These are phyloP conservation scores for Pleurotus sapidus DNA, from an alignment of 768 basidiomycete species.

Conservation along the genomic window DNA sequence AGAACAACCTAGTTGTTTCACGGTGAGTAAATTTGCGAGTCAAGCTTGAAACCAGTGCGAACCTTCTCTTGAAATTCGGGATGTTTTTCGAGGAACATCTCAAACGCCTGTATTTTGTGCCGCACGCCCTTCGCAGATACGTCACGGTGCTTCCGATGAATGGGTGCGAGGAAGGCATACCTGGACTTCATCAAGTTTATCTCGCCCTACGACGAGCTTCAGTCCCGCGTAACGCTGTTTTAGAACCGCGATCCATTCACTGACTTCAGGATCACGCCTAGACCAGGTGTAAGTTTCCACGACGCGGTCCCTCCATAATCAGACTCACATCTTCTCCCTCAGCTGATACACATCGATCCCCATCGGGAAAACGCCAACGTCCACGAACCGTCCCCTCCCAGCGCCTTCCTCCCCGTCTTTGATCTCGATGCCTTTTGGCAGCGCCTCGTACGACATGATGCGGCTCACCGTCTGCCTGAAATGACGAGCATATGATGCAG, in stretches of 20 bases:
- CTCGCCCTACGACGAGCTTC: slow-evolving; percentile 84
- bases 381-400: slow-evolving; percentile 60
- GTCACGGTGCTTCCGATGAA: not conserved
- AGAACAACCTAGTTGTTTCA: slow-evolving; percentile 54
- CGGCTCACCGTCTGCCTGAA: slow-evolving; percentile 84
- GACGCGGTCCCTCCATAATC: slow-evolving; percentile 1
- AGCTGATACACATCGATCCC: slow-evolving; percentile 78
- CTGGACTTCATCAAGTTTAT: slow-evolving; percentile 87
- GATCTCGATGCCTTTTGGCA: slow-evolving; percentile 81
- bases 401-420: slow-evolving; percentile 28
- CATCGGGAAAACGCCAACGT: slow-evolving; percentile 89
- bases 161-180: slow-evolving; percentile 20
- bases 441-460: slow-evolving; percentile 75
- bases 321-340: slow-evolving; percentile 58
- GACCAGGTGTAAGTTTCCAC: not conserved
- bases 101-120: slow-evolving; percentile 83
- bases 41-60: not conserved
- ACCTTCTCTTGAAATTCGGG: slow-evolving; percentile 82
- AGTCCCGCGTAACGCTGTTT: slow-evolving; percentile 80
- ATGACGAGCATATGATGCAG: slow-evolving; percentile 77
- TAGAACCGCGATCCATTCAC: slow-evolving; percentile 79
- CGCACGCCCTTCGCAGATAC: slow-evolving; percentile 53
- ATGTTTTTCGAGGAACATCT: slow-evolving; percentile 72
- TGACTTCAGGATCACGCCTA: slow-evolving; percentile 73
- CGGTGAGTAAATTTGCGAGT: not conserved